phyloP scores from a whole-genome alignment of 164 flowering plant species.

The Chimonanthus praecox region DNA sequence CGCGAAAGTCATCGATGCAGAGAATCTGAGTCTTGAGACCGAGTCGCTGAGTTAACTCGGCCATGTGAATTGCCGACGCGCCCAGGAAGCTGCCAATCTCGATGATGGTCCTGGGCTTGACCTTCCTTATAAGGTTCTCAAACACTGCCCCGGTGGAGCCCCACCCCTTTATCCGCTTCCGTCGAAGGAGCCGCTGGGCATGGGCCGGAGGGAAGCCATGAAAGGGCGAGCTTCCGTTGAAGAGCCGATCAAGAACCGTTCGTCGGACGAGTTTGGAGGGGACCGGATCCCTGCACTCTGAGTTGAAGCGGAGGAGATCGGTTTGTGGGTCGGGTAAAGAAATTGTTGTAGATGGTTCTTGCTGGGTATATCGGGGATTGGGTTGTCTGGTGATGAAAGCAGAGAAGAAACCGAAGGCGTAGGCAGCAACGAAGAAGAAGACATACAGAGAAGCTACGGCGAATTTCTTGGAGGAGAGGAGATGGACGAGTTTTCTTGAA shows the following conservation, averaged over 20 bases:
- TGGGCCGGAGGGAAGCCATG: constrained; percentile 53
- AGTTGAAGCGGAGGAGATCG: constrained; percentile 36
- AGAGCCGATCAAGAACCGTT: constrained; percentile 40
- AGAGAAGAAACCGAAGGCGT: constrained; percentile 35
- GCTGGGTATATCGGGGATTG: not conserved
- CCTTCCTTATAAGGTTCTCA: constrained; percentile 41
- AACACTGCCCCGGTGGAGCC: constrained; percentile 71
- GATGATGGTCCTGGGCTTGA: constrained; percentile 50
- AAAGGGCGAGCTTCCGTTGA: constrained; percentile 54
- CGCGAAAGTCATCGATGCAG: constrained; percentile 78
- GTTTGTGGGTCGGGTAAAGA: not conserved
- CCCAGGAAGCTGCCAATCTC: constrained; percentile 74
- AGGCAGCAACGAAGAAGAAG: constrained; percentile 30
- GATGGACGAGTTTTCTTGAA: not conserved
- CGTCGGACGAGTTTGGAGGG: constrained; percentile 31
- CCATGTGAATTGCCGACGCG: constrained; percentile 79
- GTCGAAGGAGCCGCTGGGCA: constrained; percentile 26
- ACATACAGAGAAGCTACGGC: constrained; percentile 16
- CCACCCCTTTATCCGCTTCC: constrained; percentile 53
- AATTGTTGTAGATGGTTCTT: not conserved
- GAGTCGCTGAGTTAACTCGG: constrained; percentile 36
- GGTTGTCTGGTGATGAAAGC: constrained; percentile 6
- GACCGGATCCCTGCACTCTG: constrained; percentile 37
- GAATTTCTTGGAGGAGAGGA: not conserved
- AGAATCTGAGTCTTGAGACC: constrained; percentile 55